Conservation (phyloP, 352 stramenopile genomes). For the Globisporangium cystogenes region DNA sequence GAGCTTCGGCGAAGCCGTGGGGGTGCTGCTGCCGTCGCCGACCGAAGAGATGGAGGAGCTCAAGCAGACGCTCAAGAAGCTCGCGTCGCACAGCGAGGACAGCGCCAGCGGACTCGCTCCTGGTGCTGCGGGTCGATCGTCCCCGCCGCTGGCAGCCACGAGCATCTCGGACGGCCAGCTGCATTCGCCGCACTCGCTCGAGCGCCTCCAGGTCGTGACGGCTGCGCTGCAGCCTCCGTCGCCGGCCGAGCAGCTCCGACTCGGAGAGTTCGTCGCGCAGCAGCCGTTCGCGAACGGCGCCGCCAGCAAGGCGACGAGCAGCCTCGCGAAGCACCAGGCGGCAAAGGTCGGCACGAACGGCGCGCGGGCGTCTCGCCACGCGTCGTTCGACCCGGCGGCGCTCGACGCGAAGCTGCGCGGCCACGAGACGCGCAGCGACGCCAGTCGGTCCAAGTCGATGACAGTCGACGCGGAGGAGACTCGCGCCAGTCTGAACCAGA, state of each 20-base stretch:
- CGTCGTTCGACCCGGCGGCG: constrained; percentile 18
- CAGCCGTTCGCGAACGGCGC: constrained; percentile 5
- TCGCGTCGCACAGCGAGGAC: constrained; percentile 33
- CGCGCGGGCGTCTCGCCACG: constrained; percentile 1
- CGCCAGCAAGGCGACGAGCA: constrained; percentile 3
- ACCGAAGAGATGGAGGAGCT: constrained; percentile 63
- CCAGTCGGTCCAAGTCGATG: constrained; percentile 16
- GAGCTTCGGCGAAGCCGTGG: constrained; percentile 11
- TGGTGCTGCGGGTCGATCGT: constrained; percentile 1
- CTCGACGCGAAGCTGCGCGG: constrained; percentile 9
- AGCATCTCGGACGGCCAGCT: not conserved
- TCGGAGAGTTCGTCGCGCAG: constrained; percentile 15
- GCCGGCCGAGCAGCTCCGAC: constrained; percentile 17
- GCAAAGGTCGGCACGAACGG: not conserved
- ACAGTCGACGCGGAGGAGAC: not conserved
- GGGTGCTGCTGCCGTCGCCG: constrained; percentile 24
- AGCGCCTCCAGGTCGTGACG: constrained; percentile 26
- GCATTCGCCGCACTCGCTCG: constrained; percentile 2
- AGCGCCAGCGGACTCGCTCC: constrained; percentile 3
- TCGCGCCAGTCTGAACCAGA: constrained; percentile 23
- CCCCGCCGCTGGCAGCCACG: not conserved
- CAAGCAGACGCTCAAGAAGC: constrained; percentile 63
- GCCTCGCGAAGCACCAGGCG: not conserved
- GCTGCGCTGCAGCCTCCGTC: constrained; percentile 8
- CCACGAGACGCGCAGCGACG: constrained; percentile 3